A percentile compares a stretch with the other conserved stretches of the same genome.
Evolutionary conservation across 257 asterid species (phyloP).

Genomic region (Capsicum baccatum): DNA sequence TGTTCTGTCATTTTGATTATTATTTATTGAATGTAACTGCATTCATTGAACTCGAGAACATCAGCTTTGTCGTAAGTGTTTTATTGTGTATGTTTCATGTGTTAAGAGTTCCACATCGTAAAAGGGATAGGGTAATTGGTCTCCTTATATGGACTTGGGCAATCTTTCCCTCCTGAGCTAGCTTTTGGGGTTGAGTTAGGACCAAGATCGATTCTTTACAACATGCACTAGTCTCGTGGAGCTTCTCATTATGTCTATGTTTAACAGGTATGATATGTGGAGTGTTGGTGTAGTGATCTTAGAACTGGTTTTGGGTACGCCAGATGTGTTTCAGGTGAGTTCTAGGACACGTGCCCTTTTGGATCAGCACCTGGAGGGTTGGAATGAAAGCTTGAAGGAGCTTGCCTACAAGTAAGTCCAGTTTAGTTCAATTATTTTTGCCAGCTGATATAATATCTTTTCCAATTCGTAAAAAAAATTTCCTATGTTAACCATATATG

Average conservation of each 20-base stretch:
- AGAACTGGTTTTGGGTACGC: slow-evolving; percentile 95
- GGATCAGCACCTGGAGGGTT: slow-evolving; percentile 88
- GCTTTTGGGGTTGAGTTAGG: too few species aligned
- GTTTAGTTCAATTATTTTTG: background rate
- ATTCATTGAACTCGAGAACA: background rate
- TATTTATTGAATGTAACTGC: background rate
- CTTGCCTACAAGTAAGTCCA: slow-evolving; percentile 89
- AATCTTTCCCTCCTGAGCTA: too few species aligned
- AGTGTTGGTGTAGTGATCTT: slow-evolving; percentile 91
- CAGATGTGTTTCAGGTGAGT: slow-evolving; percentile 87
- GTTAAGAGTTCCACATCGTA: too few species aligned
- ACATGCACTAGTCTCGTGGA: background rate
- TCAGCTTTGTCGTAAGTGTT: background rate
- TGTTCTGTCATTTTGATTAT: background rate
- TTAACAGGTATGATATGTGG: slow-evolving; percentile 96
- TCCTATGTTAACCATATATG: background rate
- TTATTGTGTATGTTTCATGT: background rate
- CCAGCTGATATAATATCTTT: slow-evolving; percentile 10
- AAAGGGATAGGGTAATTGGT: too few species aligned
- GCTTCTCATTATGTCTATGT: slow-evolving; percentile 28
- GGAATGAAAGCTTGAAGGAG: slow-evolving; percentile 88
- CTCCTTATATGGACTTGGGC: too few species aligned
- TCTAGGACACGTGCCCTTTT: slow-evolving; percentile 84
- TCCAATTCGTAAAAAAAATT: background rate
- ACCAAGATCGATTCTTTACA: too few species aligned